phyloP scores from a whole-genome alignment of 768 basidiomycete species.

The Termitomyces sp. region DNA sequence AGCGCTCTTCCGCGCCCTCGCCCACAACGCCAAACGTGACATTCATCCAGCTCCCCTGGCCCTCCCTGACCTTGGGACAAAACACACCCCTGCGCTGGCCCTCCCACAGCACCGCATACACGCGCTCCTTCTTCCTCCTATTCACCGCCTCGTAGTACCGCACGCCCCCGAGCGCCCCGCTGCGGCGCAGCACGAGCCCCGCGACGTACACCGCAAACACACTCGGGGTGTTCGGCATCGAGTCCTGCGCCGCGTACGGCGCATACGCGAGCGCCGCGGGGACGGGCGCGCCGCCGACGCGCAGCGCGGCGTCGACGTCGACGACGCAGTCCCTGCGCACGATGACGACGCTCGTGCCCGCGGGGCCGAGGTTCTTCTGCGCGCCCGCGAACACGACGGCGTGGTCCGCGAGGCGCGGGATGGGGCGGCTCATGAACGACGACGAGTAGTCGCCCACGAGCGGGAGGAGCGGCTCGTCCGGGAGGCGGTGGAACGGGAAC shows the following conservation, averaged over 20 bases:
- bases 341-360: slow-evolving; percentile 89
- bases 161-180: slow-evolving; percentile 60
- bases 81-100: slow-evolving; percentile 71
- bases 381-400: slow-evolving; percentile 95
- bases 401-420: slow-evolving; percentile 82
- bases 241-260: slow-evolving; percentile 66
- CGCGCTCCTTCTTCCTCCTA: slow-evolving; percentile 62
- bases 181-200: slow-evolving; percentile 75
- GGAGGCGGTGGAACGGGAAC: slow-evolving; percentile 80
- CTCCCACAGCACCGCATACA: slow-evolving; percentile 69
- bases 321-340: slow-evolving; percentile 93
- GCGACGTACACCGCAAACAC: slow-evolving; percentile 89
- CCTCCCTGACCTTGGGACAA: slow-evolving; percentile 62
- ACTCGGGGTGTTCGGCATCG: slow-evolving; percentile 90
- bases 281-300: slow-evolving; percentile 66
- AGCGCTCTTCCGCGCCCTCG: slow-evolving; percentile 66
- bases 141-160: slow-evolving; percentile 61
- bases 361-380: slow-evolving; percentile 96
- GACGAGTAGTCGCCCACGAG: slow-evolving; percentile 95
- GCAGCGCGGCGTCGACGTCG: slow-evolving; percentile 75
- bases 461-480: slow-evolving; percentile 53
- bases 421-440: slow-evolving; percentile 93
- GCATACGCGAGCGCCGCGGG: slow-evolving; percentile 83
- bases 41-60: slow-evolving; percentile 93
- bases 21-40: slow-evolving; percentile 77